Conservation (phyloP, 2,329 filamentous ascomycete species). For the Fusarium sp. region DNA sequence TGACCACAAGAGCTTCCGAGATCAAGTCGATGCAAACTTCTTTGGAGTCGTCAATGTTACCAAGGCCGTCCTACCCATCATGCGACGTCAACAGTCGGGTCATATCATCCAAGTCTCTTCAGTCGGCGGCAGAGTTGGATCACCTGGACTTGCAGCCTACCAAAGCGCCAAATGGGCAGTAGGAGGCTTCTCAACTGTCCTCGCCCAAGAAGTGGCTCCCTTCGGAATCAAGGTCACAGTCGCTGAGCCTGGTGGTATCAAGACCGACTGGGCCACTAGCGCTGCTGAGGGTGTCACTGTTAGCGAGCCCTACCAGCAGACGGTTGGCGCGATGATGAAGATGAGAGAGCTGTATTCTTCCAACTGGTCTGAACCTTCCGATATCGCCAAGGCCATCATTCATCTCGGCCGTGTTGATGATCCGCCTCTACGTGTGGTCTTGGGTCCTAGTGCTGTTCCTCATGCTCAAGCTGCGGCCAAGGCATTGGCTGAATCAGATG, state of each 20-base stretch:
- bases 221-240: slow-evolving; percentile 56
- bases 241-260: slow-evolving; percentile 56
- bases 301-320: slow-evolving; percentile 52
- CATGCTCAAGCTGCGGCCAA: slow-evolving; percentile 35
- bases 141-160: slow-evolving; percentile 51
- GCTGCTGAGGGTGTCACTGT: slow-evolving; percentile 45
- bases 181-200: slow-evolving; percentile 52
- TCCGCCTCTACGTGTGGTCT: slow-evolving; percentile 48
- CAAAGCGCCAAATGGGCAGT: slow-evolving; percentile 56
- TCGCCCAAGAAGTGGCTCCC: slow-evolving; percentile 51
- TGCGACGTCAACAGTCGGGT: slow-evolving; percentile 47
- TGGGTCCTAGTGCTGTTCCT: slow-evolving; percentile 47
- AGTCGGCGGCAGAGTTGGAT: slow-evolving; percentile 52
- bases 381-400: slow-evolving; percentile 47
- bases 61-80: slow-evolving; percentile 52
- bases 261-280: slow-evolving; percentile 54
- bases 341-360: neutral
- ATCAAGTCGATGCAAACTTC: slow-evolving; percentile 70
- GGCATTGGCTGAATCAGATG: slow-evolving; percentile 45
- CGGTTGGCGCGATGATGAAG: slow-evolving; percentile 48
- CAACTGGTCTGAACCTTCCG: slow-evolving; percentile 29
- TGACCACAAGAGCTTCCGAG: slow-evolving; percentile 60
- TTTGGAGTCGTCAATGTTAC: slow-evolving; percentile 69
- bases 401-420: slow-evolving; percentile 44
- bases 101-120: slow-evolving; percentile 57